Conservation (phyloP, 345 rosid species). For the Dimocarpus longan region DNA sequence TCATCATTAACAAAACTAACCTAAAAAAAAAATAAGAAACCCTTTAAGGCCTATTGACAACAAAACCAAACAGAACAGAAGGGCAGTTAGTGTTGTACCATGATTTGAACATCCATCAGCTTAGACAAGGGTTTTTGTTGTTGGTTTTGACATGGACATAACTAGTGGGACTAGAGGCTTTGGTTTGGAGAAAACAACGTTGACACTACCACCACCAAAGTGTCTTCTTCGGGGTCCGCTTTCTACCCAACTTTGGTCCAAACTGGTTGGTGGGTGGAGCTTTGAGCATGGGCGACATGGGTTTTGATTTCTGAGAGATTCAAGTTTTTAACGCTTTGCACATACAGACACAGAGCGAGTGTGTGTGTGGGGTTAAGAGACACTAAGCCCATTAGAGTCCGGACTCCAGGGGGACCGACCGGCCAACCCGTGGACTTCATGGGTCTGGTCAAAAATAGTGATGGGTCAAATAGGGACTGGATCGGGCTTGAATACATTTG, state of each 20-base stretch:
- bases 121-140: conserved; percentile 30
- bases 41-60: background rate
- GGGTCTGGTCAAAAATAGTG: too few relatives aligned
- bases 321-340: too few relatives aligned
- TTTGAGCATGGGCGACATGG: conserved; percentile 29
- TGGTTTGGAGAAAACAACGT: conserved; percentile 11
- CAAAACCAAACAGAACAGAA: background rate
- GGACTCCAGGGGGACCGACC: too few relatives aligned
- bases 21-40: background rate
- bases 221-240: background rate
- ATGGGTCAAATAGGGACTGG: too few relatives aligned
- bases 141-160: conserved; percentile 37
- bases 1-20: background rate
- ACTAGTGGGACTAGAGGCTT: conserved; percentile 18
- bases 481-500: too few relatives aligned
- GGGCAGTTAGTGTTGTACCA: conserved; percentile 30
- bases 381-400: too few relatives aligned
- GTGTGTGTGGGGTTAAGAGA: too few relatives aligned
- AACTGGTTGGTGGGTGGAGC: conserved; percentile 11
- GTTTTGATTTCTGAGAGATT: background rate
- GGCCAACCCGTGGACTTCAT: too few relatives aligned
- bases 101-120: conserved; percentile 39
- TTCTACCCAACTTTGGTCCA: conserved; percentile 5
- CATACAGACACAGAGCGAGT: too few relatives aligned
- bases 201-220: background rate